Evolutionary conservation across 2,329 filamentous ascomycete genomes (phyloP).

Genomic region (Orbilia ellipsospora): DNA sequence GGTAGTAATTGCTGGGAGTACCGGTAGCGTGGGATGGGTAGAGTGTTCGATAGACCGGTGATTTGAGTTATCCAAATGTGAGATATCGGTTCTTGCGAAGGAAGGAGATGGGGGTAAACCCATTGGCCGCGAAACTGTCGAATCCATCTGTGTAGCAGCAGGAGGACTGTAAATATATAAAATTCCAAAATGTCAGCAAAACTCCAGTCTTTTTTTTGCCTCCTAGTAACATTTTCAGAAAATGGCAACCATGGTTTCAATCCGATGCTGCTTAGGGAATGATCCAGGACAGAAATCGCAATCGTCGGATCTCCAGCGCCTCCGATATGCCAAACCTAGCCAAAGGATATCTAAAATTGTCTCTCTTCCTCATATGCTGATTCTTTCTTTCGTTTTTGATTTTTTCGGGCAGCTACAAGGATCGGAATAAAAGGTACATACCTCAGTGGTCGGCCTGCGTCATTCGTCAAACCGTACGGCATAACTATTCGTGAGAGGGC

Average conservation of each 20-base stretch:
- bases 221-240: too few relatives aligned
- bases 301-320: not conserved
- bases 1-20: conserved; percentile 36
- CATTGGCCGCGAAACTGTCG: conserved; percentile 48
- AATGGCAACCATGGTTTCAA: too few relatives aligned
- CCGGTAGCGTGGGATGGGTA: conserved; percentile 35
- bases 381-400: not conserved
- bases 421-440: conserved; percentile 41
- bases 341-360: not conserved
- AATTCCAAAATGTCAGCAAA: conserved; percentile 31
- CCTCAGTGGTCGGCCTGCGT: conserved; percentile 50
- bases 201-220: not conserved
- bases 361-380: not conserved
- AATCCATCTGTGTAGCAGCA: conserved; percentile 54
- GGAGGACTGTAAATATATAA: conserved; percentile 53
- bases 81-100: conserved; percentile 40
- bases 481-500: conserved; percentile 54
- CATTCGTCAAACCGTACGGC: conserved; percentile 49
- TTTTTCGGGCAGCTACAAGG: conserved; percentile 20
- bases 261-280: too few relatives aligned
- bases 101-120: conserved; percentile 50
- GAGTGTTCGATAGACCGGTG: conserved; percentile 52
- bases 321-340: conserved; percentile 7
- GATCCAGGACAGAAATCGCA: not conserved
- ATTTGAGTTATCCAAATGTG: conserved; percentile 32